Evolutionary conservation across 2,329 filamentous ascomycete genomes (phyloP), one percentile per base, ranked within the genome.

Genomic region (Ceratocystis huliohia): DNA sequence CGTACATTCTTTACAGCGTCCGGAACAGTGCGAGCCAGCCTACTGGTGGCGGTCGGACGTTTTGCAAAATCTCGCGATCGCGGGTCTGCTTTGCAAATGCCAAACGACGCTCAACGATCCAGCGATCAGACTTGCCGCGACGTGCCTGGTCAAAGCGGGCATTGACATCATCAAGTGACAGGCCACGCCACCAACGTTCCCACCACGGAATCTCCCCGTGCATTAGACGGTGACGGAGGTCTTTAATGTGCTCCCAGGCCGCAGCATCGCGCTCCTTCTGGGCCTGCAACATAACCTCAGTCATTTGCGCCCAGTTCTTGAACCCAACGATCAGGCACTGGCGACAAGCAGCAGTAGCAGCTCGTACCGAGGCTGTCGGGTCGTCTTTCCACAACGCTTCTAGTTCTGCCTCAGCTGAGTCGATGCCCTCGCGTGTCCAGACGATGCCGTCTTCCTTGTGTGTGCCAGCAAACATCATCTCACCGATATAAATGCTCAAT

Each of bases 401-500:
- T 53, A 85, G 80, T 71, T 85, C 85, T 68, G 86, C 81, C 75
- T 92, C 91, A 2, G 91, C 88, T 1, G 88, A 78, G 70, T 92
- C 88, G 41, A 96, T 90, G 30, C 88, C 91, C 69, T 96, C 90
- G 66, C 91, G 84, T 0, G 93, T 96, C 93, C 93, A 97, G 5
- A 86, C 85, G 1, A 96, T 79, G 0, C 91, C 93, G 68, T 88
- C 86, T 62, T 89, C 85, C 63, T 79, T 78, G 20, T 75, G 76
- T 1, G 73, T 71, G 3, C 82, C 83, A 0, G 89, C 84, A 74
- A 88, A 96, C 41, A 97, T 81, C 64, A 97, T 96, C 77, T 97
- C 93, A 67, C 93, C 93, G 69, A 97, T 93, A 75, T 96, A 94
- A 28, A 91, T 82, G 80, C 91, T 91, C 15, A 96, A 77, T 0